Evolutionary conservation across 805 yeast species (phyloP), one percentile per base, ranked within the genome.

Genomic region (Nakazawaea populi): DNA sequence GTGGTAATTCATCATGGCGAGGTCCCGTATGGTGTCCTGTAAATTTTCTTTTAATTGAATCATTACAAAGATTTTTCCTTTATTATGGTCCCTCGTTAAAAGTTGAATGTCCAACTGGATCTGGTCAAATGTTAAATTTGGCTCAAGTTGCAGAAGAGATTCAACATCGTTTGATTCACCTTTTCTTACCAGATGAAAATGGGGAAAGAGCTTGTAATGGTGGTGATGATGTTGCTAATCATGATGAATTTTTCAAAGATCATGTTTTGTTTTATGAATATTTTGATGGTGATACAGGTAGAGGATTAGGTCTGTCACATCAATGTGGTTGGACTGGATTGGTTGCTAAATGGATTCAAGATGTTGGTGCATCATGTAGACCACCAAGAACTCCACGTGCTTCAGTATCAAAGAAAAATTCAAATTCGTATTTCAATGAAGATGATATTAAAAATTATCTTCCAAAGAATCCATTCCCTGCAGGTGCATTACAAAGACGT

Each of bases 21-120:
- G 97, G 97, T 2, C 97, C 97, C 12, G 89, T 90, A 58, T 90
- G 97, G 97, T 89, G 90, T 75, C 96, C 97, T 24, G 88, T 88
- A 10, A 90, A 86, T 61, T 90, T 90, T 66, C 71, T 90, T 54
- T 71, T 90, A 39, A 88, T 90, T 52, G 97, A 90, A 70, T 82
- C 96, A 0, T 72, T 90, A 58, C 94, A 90, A 68, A 76, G 96
- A 59, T 89, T 89, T 66, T 89, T 84, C 66, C 72, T 90, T 61
- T 90, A 89, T 72, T 90, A 89, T 65, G 97, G 97, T 10, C 82
- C 91, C 30, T 84, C 77, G 48, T 78, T 90, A 62, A 87, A 86
- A 66, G 86, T 91, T 47, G 94, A 89, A 67, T 88, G 91, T 66
- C 97, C 97, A 24, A 83, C 80, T 51, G 91, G 91, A 1, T 84